phyloP scores from a whole-genome alignment of 192 early-diverging fungal species.

The Backusella parvicylindrica region DNA sequence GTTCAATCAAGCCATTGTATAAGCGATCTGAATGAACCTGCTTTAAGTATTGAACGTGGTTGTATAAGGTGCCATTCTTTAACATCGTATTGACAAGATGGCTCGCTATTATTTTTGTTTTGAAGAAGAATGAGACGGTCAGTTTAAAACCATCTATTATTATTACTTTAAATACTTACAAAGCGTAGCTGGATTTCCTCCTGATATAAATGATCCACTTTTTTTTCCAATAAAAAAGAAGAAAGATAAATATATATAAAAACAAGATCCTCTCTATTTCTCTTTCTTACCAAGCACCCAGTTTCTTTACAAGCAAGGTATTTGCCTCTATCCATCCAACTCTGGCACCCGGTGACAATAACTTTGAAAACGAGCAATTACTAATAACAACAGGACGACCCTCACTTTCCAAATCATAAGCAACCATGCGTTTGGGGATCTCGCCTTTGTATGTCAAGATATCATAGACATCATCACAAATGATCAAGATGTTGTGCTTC shows the following conservation, averaged over 20 bases:
- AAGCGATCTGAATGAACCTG: not conserved
- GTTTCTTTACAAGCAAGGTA: not conserved
- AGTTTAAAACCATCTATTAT: too few relatives aligned
- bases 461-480: conserved; percentile 39
- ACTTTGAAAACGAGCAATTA: conserved; percentile 34
- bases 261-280: not conserved
- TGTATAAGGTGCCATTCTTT: not conserved
- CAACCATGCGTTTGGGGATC: conserved; percentile 3
- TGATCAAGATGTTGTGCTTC: conserved; percentile 23
- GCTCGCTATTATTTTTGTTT: too few relatives aligned
- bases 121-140: too few relatives aligned
- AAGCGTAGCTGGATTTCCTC: conserved; percentile 27
- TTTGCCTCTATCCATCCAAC: conserved; percentile 30
- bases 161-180: conserved; percentile 6
- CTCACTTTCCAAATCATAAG: conserved; percentile 16
- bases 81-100: conserved; percentile 16
- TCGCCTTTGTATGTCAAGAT: conserved; percentile 21
- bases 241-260: not conserved
- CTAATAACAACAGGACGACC: conserved; percentile 10
- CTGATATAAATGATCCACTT: conserved; percentile 32
- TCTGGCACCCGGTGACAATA: conserved; percentile 27
- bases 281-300: conserved; percentile 14
- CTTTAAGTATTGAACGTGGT: conserved; percentile 9
- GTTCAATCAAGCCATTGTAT: conserved; percentile 4
- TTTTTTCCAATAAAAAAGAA: not conserved